phyloP scores from a whole-genome alignment of 2,329 filamentous ascomycete genomes.

The Coniochaeta sp. region DNA sequence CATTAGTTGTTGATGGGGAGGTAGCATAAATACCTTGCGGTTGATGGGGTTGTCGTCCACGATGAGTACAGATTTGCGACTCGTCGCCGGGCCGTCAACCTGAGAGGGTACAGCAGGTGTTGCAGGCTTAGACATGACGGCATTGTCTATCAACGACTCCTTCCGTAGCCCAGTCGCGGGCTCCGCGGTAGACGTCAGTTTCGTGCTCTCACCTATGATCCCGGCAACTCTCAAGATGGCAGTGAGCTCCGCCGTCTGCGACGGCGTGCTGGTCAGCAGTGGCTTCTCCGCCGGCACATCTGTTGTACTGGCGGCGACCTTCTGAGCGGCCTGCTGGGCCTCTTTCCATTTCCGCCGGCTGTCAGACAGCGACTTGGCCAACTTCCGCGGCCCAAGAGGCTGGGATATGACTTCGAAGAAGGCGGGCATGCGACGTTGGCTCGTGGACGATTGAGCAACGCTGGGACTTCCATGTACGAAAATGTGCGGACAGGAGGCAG shows the following conservation, averaged over 20 bases:
- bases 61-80: conserved; percentile 20
- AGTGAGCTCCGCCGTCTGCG: background rate
- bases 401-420: conserved; percentile 28
- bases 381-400: conserved; percentile 29
- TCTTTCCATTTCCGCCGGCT: conserved; percentile 20
- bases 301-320: background rate
- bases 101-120: background rate
- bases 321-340: background rate
- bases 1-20: background rate
- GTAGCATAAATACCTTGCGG: conserved; percentile 13
- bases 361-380: conserved; percentile 23
- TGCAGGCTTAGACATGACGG: background rate
- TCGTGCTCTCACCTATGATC: background rate
- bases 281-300: background rate
- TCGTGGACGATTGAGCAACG: conserved; percentile 18
- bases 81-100: background rate
- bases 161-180: background rate
- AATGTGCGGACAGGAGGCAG: conserved; percentile 6
- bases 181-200: background rate
- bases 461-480: conserved; percentile 6
- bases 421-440: background rate
- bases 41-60: conserved; percentile 36
- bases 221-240: background rate
- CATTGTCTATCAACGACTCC: background rate
- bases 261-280: background rate